phyloP scores from a whole-genome alignment of 495 filamentous ascomycete species.

The Xylaria grammica region DNA sequence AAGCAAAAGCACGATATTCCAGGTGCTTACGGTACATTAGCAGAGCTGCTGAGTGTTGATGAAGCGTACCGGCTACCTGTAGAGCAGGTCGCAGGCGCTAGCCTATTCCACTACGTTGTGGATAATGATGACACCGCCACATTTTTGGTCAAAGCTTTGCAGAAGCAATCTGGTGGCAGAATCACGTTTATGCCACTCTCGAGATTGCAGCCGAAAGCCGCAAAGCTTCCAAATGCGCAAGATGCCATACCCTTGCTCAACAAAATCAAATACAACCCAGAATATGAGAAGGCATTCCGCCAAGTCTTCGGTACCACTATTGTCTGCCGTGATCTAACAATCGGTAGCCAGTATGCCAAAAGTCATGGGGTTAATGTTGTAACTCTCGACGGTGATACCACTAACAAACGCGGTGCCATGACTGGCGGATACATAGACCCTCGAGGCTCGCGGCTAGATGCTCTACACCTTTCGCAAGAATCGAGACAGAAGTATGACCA shows the following conservation, averaged over 20 bases:
- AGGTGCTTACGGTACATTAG: constrained; percentile 91
- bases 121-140: constrained; percentile 91
- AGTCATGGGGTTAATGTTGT: constrained; percentile 91
- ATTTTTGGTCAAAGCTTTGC: constrained; percentile 75
- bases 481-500: constrained; percentile 77
- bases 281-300: constrained; percentile 83
- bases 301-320: constrained; percentile 96
- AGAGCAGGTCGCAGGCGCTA: constrained; percentile 90
- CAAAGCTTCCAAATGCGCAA: constrained; percentile 80
- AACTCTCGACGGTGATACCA: constrained; percentile 90
- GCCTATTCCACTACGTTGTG: constrained; percentile 95
- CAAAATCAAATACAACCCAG: constrained; percentile 79
- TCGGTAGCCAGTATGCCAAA: constrained; percentile 87
- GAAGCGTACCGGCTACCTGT: constrained; percentile 89
- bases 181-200: constrained; percentile 95
- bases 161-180: constrained; percentile 80
- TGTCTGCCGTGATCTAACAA: constrained; percentile 84
- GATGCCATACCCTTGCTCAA: constrained; percentile 87
- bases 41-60: constrained; percentile 82
- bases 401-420: constrained; percentile 91
- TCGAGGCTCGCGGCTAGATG: constrained; percentile 79
- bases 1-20: constrained; percentile 76
- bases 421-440: constrained; percentile 92
- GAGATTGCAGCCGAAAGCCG: constrained; percentile 67
- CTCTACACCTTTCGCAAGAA: constrained; percentile 74